A percentile compares a stretch with the other conserved stretches of the same genome.
Evolutionary conservation across 371 early-diverging fungal genomes (phyloP).

Genomic region (Rhizopus arrhizus): DNA sequence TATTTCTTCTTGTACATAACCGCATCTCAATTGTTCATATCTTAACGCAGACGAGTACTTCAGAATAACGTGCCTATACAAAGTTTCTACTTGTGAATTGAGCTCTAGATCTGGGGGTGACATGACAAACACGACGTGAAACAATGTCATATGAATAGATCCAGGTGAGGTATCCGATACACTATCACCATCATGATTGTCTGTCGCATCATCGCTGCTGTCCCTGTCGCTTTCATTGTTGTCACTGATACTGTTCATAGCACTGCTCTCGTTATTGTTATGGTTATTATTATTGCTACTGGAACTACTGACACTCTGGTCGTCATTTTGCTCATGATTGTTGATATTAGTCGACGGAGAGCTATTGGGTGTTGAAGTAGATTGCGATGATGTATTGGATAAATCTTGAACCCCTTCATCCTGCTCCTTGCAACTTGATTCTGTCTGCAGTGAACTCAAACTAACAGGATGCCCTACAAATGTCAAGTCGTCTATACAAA

Average conservation of each 20-base stretch:
- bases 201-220: conserved; percentile 24
- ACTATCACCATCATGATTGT: conserved; percentile 22
- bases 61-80: conserved; percentile 75
- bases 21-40: conserved; percentile 81
- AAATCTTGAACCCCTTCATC: not conserved
- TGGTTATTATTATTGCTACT: not conserved
- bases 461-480: conserved; percentile 76
- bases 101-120: conserved; percentile 60
- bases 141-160: conserved; percentile 67
- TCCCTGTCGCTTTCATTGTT: conserved; percentile 23
- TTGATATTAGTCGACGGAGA: conserved; percentile 39
- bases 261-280: conserved; percentile 10
- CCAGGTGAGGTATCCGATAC: conserved; percentile 13
- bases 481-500: conserved; percentile 77
- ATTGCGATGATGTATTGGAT: not conserved
- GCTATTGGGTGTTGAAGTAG: not conserved
- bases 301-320: not conserved
- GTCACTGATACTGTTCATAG: conserved; percentile 3
- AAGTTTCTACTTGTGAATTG: conserved; percentile 62
- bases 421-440: conserved; percentile 8
- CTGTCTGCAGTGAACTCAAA: conserved; percentile 44
- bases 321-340: conserved; percentile 11
- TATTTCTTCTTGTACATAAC: conserved; percentile 77
- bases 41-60: conserved; percentile 76
- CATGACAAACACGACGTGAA: conserved; percentile 81